Base-by-base conservation (phyloP, 495 filamentous ascomycete species). In the Friedmanniomyces endolithicus region DNA sequence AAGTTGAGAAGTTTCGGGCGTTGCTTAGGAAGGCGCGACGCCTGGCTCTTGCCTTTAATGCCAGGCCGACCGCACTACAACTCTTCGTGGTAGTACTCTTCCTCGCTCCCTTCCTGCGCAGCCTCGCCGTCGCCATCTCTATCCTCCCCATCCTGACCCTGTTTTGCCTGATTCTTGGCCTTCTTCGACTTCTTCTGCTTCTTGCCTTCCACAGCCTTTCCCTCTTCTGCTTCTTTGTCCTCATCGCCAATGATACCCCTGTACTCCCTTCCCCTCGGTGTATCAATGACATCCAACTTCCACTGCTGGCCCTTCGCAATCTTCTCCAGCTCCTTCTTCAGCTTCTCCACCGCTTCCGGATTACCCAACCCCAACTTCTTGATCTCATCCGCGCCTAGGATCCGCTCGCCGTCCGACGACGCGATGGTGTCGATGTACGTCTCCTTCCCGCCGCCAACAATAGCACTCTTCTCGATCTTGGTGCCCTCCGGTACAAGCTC, bases 311-410 rank as follows among this genome's bases (percentile, higher is more conserved):
- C 75, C 16, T 73, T 71, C 0, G 75, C 78, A 11, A 75, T 49
- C 47, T 66, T 67, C 60, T 76, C 65, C 45, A 82, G 55, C 60
- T 84, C 72, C 55, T 80, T 74, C 61, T 73, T 76, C 54, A 88
- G 69, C 53, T 74, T 71, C 51, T 88, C 82, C 2, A 92, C 68
- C 52, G 77, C 73, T 50, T 84, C 74, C 8, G 78, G 77, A 56
- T 84, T 59, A 8, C 27, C 79, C n/a, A 95, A 69, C 20, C 84
- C 78, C 56, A 86, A 69, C 60, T 83, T 80, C 63, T 79, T 77
- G 46, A 94, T 63, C 34, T 84, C 79, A 37, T 84, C 78, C 37
- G 78, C 74, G 9, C 71, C 74, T 53, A 84, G 59, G 39, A 69
- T 65, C 4, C 27, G 27, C 25, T 75, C 75, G 53, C 67, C 68